These are phyloP conservation scores for Iberis pinnata DNA, from an alignment of 345 rosid genomes.

Conservation along the genomic window DNA sequence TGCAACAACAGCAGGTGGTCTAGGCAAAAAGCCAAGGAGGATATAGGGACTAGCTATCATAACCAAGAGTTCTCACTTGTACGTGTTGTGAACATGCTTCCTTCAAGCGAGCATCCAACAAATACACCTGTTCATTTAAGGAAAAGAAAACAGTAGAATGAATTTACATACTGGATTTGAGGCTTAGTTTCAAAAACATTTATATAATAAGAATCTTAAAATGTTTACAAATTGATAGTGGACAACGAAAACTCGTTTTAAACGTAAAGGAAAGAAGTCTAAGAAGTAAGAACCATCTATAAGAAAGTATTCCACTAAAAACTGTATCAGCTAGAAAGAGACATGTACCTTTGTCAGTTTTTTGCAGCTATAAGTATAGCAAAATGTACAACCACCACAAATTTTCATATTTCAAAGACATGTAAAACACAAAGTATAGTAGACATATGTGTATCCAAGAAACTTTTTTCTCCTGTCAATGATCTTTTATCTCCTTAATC, in stretches of 20 bases:
- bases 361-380: conserved; percentile 97
- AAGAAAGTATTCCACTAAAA: neutral
- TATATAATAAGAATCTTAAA: neutral
- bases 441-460: too few relatives aligned
- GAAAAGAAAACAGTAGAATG: too few relatives aligned
- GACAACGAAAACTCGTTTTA: neutral
- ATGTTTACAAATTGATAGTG: neutral
- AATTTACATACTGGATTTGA: too few relatives aligned
- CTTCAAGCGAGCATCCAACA: conserved; percentile 88
- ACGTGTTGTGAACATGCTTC: conserved; percentile 73
- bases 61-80: conserved; percentile 63
- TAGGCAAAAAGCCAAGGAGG: conserved; percentile 72
- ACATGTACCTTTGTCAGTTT: conserved; percentile 75
- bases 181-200: too few relatives aligned
- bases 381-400: conserved; percentile 88
- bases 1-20: conserved; percentile 77
- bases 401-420: too few relatives aligned
- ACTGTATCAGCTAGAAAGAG: neutral
- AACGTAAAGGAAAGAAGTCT: neutral
- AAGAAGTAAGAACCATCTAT: too few relatives aligned
- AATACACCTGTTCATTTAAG: conserved; percentile 56
- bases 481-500: too few relatives aligned
- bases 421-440: too few relatives aligned
- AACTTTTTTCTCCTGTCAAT: too few relatives aligned
- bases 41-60: conserved; percentile 78